Base-by-base conservation (phyloP, 2,329 filamentous ascomycete species). In the Fusarium marasasianum region DNA sequence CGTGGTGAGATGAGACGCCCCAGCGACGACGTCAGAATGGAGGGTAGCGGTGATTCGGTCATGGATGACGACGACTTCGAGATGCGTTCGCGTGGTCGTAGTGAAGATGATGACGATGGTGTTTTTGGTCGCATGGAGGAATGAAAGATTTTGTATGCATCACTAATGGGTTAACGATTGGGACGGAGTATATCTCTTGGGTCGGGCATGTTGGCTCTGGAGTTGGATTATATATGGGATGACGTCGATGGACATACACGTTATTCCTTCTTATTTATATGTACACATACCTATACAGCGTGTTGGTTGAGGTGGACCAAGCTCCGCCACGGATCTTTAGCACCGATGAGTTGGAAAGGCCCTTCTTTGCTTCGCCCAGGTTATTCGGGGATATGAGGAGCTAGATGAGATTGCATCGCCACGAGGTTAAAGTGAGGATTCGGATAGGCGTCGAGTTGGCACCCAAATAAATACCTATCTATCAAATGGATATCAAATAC, bases 61-160 rank as follows among this genome's bases (percentile, higher is more conserved):
- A 86, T 87, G 77, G 90, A 91, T 73, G 91, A 94, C 62, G 90
- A 92, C 76, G 91, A 93, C 70, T 89, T 91, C 66, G 91, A 91
- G 78, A 84, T 85, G 76, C 87, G 85, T 63, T 89, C 87, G 56
- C 88, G 90, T 63, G 89, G 89, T 57, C 89, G 92, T 71, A 92
- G 91, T 82, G 94, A 97, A 77, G 95, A 98, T 77, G 95, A 97
- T 72, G 96, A 98, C 76, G 95, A 98, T 75, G 95, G 95, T 80
- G 93, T 98, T 78, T 99, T 99, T 86, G 95, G 95, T 65, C 91
- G 91, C 76, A 98, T 98, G 96, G 96, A 99, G 84, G 94, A 97
- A 83, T 96, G 87, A 84, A 83, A 96, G 87, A 84, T 73, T 73
- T 75, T 71, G 72, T 67, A 58, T 75, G 75, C 63, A 78, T 72